Evolutionary conservation across 352 stramenopile genomes (phyloP), one percentile per base, ranked within the genome.

Genomic region (Phytophthora cryptogea): DNA sequence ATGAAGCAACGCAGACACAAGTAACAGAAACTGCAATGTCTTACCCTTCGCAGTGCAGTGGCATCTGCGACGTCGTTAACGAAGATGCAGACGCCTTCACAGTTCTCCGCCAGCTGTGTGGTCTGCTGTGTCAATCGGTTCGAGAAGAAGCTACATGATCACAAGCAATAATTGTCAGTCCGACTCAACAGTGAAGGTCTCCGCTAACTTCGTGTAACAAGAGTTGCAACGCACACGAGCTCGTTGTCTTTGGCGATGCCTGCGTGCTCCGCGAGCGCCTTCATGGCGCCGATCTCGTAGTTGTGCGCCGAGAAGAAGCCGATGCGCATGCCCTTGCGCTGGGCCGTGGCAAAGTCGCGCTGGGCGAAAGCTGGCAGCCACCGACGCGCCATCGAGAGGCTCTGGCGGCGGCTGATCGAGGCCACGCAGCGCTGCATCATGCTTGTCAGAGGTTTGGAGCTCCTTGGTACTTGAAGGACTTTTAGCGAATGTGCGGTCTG

Each of bases 51-150:
- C 16, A 94, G 62, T 28, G 76, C 71, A 16, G 58, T 73, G 13
- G 58, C 72, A 47, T 91, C 72, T 5, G 83, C 82, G 8, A 71
- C 74, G 63, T 95, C 86, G 62, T 94, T 95, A 39, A 95, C 86
- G 59, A 94, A 95, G 57, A 92, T 86, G 31, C 83, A 72, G 50
- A 88, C 78, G 43, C 20, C 76, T 33, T 91, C 79, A 43, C 72
- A 88, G 31, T 76, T 75, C 8, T 74, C 59, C 0, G 81, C 77
- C 42, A 91, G 62, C 43, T 73, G 56, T 9, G 77, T 80, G 5
- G 75, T 89, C 52, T 81, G 65, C 20, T 68, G 59, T 32, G 57
- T 86, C 13, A 90, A 55, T 41, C 78, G 78, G 56, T 78, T 79
- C 30, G 70, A 61, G 48, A 88, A 88, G 68, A 88, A 89, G 8